Evolutionary conservation across 306 rosid species (phyloP).

Genomic region (Dicorynia guianensis): DNA sequence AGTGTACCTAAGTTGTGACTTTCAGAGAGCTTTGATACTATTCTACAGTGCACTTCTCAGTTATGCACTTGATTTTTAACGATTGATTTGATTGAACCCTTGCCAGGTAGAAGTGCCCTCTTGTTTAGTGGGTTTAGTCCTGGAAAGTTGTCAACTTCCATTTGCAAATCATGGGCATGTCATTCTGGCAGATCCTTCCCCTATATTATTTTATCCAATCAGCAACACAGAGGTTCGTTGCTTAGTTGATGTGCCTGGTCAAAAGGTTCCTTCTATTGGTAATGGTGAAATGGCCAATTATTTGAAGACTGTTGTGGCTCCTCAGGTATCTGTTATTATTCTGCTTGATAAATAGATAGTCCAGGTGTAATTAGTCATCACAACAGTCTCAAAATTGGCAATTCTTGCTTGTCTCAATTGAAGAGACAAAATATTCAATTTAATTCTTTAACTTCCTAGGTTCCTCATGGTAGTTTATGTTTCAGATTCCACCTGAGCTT

Average conservation of each 20-base stretch:
- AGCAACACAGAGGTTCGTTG: slow-evolving; percentile 65
- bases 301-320: slow-evolving; percentile 60
- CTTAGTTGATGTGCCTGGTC: slow-evolving; percentile 67
- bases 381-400: background rate
- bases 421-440: background rate
- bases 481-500: slow-evolving; percentile 60
- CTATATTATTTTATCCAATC: slow-evolving; percentile 64
- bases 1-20: background rate
- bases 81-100: background rate
- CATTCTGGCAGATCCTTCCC: slow-evolving; percentile 62
- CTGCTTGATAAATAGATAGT: background rate
- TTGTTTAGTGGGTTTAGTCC: slow-evolving; percentile 59
- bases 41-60: background rate
- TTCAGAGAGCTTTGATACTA: background rate
- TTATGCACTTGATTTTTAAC: slow-evolving; percentile 9
- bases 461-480: slow-evolving; percentile 25
- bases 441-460: slow-evolving; percentile 18
- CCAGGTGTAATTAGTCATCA: background rate
- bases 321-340: slow-evolving; percentile 54
- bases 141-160: slow-evolving; percentile 67
- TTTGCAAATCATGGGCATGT: slow-evolving; percentile 67
- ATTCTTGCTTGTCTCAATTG: slow-evolving; percentile 6
- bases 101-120: slow-evolving; percentile 62
- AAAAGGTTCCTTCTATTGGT: slow-evolving; percentile 52
- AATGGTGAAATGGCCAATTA: slow-evolving; percentile 60